Percentiles rank a stretch among this genome's conserved stretches.
These are phyloP conservation scores for Candida patagonica DNA, from an alignment of 805 yeast species.

Conservation along the genomic window DNA sequence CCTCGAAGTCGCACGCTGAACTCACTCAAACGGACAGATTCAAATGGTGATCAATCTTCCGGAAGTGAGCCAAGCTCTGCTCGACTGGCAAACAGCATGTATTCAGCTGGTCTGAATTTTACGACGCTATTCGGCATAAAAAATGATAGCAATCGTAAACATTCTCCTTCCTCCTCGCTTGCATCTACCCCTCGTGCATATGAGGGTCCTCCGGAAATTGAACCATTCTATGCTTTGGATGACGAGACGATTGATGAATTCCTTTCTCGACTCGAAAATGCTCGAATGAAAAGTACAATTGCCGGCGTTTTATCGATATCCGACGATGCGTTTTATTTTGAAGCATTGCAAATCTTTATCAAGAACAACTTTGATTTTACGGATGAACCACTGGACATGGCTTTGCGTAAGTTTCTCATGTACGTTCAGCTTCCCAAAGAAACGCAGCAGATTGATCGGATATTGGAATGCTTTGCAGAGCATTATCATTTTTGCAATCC, in stretches of 20 bases:
- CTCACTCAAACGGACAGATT: slow-evolving; percentile 9
- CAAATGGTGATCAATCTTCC: neutral
- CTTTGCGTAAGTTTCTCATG: slow-evolving; percentile 52
- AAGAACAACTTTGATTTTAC: slow-evolving; percentile 37
- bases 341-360: slow-evolving; percentile 25
- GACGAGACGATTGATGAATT: slow-evolving; percentile 28
- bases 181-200: neutral
- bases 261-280: slow-evolving; percentile 23
- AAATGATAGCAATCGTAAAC: neutral
- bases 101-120: slow-evolving; percentile 11
- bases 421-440: slow-evolving; percentile 57
- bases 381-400: slow-evolving; percentile 53
- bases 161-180: neutral
- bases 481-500: slow-evolving; percentile 41
- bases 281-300: slow-evolving; percentile 14
- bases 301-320: slow-evolving; percentile 26
- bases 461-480: slow-evolving; percentile 47
- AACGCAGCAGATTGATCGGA: slow-evolving; percentile 67
- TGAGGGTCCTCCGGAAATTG: slow-evolving; percentile 12
- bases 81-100: neutral
- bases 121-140: slow-evolving; percentile 12
- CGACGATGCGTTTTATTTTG: slow-evolving; percentile 23
- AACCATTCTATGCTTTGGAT: slow-evolving; percentile 2
- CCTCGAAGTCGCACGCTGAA: slow-evolving; percentile 17
- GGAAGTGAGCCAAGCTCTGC: neutral